Evolutionary conservation across 2,329 filamentous ascomycete genomes (phyloP), one percentile per base, ranked within the genome.

Genomic region (Corniculantispora saksenae): DNA sequence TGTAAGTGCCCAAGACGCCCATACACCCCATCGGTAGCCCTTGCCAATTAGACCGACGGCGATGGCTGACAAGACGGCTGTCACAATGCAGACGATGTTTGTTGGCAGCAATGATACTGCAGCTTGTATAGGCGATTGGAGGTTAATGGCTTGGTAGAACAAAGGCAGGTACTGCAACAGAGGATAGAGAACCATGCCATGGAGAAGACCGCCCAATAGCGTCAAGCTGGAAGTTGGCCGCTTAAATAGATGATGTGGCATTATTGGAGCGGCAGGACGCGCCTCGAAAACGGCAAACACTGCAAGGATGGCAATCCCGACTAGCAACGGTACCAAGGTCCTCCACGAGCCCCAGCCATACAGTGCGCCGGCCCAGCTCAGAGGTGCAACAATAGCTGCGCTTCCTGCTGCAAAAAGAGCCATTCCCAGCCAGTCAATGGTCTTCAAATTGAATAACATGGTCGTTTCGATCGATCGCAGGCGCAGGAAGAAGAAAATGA

Each of bases 381-480:
- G 62, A 0, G 76, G 75, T 17, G 78, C 48, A 1, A 67, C 66
- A 23, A 76, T 72, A 1, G 69, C 23, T 4, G 70, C 72, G 29
- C 61, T 66, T 15, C 72, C 74, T 8, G 68, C 45, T 1, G 69
- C 53, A 48, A 75, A 73, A 5, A 75, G 63, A 1, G 61, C 4
- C 66, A 76, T 74, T 7, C 73, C 77, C 8, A 65, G 51, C 75
- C 74, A 75, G 64, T 78, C 77, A 0, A 79, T 82, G 0, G 69
- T 65, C 21, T 55, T 35, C n/a, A 77, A n/a, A 6, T 69, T 67
- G 1, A 35, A 1, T 1, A 1, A 25, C 2, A 71, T 38, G 54
- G 29, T 43, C 2, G 25, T 32, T 1, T 53, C 35, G 6, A 69
- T 48, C 6, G 47, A 59, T 8, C 48, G 45, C 5, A 70, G 61